Percentiles rank a stretch among this genome's conserved stretches.
phyloP scores from a whole-genome alignment of 768 basidiomycete species.

The Podaxis carcinomalis region DNA sequence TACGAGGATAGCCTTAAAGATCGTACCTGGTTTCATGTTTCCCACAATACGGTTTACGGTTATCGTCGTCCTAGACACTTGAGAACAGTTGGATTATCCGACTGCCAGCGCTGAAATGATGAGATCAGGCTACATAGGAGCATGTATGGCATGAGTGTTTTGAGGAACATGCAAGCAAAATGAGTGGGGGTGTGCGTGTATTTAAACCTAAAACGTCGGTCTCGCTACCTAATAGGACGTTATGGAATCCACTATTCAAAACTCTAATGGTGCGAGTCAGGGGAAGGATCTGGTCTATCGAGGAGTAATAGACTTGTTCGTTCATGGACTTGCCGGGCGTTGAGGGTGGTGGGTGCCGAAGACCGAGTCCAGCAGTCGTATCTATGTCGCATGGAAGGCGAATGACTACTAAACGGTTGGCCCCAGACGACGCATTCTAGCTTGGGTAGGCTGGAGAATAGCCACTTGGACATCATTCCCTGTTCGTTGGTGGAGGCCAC shows the following conservation, averaged over 20 bases:
- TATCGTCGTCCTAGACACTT: too few relatives aligned
- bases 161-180: too few relatives aligned
- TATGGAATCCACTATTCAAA: neutral
- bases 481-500: neutral
- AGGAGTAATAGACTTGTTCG: neutral
- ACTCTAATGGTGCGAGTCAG: neutral
- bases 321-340: neutral
- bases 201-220: too few relatives aligned
- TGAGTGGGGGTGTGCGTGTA: too few relatives aligned
- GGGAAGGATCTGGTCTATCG: neutral
- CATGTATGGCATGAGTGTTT: too few relatives aligned
- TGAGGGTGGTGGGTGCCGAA: neutral
- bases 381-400: neutral
- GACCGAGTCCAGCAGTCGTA: neutral
- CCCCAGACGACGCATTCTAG: conserved; percentile 2
- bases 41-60: too few relatives aligned
- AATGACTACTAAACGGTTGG: neutral
- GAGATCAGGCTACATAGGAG: too few relatives aligned
- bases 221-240: neutral
- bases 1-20: too few relatives aligned
- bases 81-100: too few relatives aligned
- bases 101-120: too few relatives aligned
- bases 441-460: neutral
- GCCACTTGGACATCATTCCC: neutral
- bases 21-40: too few relatives aligned